These are phyloP conservation scores for Aspergillus kassunensis DNA, from an alignment of 495 filamentous ascomycete genomes.

Conservation along the genomic window DNA sequence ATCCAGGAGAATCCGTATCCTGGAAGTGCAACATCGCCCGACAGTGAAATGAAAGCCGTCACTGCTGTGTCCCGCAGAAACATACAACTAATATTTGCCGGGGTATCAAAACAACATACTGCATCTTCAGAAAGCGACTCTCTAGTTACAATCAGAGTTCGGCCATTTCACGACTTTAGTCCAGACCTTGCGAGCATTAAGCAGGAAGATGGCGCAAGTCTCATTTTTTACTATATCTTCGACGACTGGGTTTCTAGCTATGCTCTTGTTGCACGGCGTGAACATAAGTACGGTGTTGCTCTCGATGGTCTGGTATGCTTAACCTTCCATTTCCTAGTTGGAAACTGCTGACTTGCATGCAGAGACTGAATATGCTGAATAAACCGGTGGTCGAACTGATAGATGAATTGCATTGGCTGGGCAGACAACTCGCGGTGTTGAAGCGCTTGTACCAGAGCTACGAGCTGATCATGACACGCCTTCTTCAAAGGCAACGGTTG, in stretches of 20 bases:
- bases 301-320: constrained; percentile 57
- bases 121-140: constrained; percentile 42
- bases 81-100: constrained; percentile 64
- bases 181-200: constrained; percentile 38
- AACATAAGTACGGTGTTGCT: constrained; percentile 56
- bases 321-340: too few relatives aligned
- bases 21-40: constrained; percentile 21
- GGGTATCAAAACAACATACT: constrained; percentile 54
- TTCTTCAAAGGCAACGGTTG: constrained; percentile 54
- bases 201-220: constrained; percentile 61
- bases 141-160: constrained; percentile 49
- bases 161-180: constrained; percentile 31
- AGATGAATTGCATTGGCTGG: constrained; percentile 68
- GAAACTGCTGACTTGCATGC: background rate
- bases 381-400: constrained; percentile 59
- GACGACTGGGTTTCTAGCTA: constrained; percentile 79
- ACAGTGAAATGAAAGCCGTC: constrained; percentile 32
- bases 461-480: constrained; percentile 68
- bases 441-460: constrained; percentile 79
- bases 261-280: constrained; percentile 54
- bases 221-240: constrained; percentile 83
- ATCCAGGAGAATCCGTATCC: constrained; percentile 70
- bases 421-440: constrained; percentile 59
- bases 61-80: constrained; percentile 62
- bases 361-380: constrained; percentile 57